These are phyloP conservation scores for Amanita rimosa DNA, from an alignment of 768 basidiomycete genomes.

Conservation along the genomic window DNA sequence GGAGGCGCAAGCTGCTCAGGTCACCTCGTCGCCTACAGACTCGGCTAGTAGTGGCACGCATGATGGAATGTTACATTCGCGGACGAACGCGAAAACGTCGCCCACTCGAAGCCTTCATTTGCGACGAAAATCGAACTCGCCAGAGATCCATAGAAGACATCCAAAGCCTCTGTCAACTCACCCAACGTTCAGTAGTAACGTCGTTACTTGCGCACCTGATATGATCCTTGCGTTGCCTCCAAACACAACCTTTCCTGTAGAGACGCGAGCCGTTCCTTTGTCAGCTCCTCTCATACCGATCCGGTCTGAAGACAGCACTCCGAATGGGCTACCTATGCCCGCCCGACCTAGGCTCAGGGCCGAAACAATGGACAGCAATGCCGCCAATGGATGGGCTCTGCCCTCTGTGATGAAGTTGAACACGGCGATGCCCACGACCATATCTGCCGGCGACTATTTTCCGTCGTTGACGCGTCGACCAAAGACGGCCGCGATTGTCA, in stretches of 20 bases:
- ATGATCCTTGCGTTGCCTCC: conserved; percentile 61
- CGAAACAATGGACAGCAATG: neutral
- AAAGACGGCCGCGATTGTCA: conserved; percentile 15
- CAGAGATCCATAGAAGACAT: conserved; percentile 12
- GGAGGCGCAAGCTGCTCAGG: conserved; percentile 11
- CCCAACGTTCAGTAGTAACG: conserved; percentile 18
- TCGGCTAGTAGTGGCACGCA: neutral
- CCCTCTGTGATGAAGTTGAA: neutral
- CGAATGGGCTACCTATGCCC: neutral
- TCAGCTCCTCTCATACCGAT: conserved; percentile 50
- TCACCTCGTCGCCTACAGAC: neutral
- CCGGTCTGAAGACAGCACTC: conserved; percentile 3
- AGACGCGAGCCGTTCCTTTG: conserved; percentile 39
- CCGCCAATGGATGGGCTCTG: neutral
- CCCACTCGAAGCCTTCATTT: neutral
- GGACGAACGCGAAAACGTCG: conserved; percentile 3
- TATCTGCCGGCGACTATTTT: conserved; percentile 37
- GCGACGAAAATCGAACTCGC: conserved; percentile 15
- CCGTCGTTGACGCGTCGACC: conserved; percentile 23
- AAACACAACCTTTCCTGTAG: conserved; percentile 22
- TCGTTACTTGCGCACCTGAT: conserved; percentile 50
- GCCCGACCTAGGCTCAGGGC: neutral
- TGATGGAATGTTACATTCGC: conserved; percentile 15
- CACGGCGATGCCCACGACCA: neutral
- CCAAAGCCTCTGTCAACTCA: conserved; percentile 10